These are phyloP conservation scores for Boletus vermiculosoides DNA, from an alignment of 768 basidiomycete species.

Conservation along the genomic window DNA sequence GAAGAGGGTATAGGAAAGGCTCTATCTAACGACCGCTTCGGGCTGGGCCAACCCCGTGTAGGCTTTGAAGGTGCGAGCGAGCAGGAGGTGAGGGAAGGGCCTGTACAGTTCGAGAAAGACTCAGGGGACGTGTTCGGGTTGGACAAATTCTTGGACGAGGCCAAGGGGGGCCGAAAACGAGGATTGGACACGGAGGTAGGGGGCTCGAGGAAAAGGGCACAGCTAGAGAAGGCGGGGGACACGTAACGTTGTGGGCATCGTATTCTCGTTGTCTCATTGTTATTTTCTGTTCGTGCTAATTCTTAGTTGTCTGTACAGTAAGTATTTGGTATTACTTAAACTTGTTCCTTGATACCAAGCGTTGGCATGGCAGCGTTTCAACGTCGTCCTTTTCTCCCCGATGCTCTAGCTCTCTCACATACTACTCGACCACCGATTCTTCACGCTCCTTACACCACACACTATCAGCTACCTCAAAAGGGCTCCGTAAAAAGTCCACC, in stretches of 20 bases:
- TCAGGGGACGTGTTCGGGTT: constrained; percentile 95
- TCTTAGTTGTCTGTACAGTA: background rate
- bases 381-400: background rate
- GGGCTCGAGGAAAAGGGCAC: constrained; percentile 66
- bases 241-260: constrained; percentile 25
- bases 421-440: constrained; percentile 3
- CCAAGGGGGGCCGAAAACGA: constrained; percentile 91
- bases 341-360: background rate
- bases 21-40: constrained; percentile 91
- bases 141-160: constrained; percentile 96
- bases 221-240: constrained; percentile 61
- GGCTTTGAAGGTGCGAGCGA: constrained; percentile 92
- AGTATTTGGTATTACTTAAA: background rate
- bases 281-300: background rate
- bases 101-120: constrained; percentile 99
- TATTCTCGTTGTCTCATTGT: background rate
- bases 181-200: constrained; percentile 76
- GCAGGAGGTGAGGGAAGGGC: constrained; percentile 85
- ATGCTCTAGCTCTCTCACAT: background rate
- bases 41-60: constrained; percentile 75
- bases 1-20: constrained; percentile 93
- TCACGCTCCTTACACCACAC: constrained; percentile 20
- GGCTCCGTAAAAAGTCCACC: background rate
- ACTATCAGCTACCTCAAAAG: background rate
- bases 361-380: constrained; percentile 22